Percentiles rank a stretch among this genome's conserved stretches.
phyloP scores from a whole-genome alignment of 164 flowering plant species.

The Brasenia schreberi region DNA sequence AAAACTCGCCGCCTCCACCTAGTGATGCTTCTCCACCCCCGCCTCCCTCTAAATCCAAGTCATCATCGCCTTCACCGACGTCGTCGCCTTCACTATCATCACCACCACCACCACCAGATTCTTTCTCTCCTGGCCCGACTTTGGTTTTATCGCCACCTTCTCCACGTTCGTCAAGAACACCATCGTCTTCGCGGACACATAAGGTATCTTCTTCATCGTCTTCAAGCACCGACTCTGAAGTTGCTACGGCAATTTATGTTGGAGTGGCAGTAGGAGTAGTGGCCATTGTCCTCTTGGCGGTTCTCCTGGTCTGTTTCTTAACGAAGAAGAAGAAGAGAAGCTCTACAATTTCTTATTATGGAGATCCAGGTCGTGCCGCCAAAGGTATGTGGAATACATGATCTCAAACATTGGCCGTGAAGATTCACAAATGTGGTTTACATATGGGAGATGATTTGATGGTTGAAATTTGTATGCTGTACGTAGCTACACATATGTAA shows the following conservation, averaged over 20 bases:
- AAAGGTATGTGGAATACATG: slow-evolving; percentile 7
- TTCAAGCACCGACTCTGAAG: background rate
- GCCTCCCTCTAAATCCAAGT: background rate
- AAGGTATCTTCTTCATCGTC: slow-evolving; percentile 3
- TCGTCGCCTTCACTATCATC: background rate
- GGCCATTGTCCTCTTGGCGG: slow-evolving; percentile 16
- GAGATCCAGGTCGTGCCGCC: slow-evolving; percentile 6
- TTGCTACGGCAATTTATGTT: slow-evolving; percentile 7
- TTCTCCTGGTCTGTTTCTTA: slow-evolving; percentile 12
- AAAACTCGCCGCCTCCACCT: background rate
- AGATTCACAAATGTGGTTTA: background rate
- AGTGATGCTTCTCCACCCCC: background rate
- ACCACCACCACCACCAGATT: background rate
- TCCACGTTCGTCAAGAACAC: slow-evolving; percentile 3
- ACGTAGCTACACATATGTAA: background rate
- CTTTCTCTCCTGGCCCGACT: slow-evolving; percentile 1
- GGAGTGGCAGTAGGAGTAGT: slow-evolving; percentile 25
- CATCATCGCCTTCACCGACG: background rate
- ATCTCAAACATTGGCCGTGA: background rate
- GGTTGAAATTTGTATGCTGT: background rate
- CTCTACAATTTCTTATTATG: slow-evolving; percentile 17
- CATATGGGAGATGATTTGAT: too few relatives aligned
- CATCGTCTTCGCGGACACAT: slow-evolving; percentile 1
- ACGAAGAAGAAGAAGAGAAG: slow-evolving; percentile 21
- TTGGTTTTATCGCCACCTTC: background rate